phyloP scores from a whole-genome alignment of 768 basidiomycete genomes.

The Holtermanniella nyarrowii region DNA sequence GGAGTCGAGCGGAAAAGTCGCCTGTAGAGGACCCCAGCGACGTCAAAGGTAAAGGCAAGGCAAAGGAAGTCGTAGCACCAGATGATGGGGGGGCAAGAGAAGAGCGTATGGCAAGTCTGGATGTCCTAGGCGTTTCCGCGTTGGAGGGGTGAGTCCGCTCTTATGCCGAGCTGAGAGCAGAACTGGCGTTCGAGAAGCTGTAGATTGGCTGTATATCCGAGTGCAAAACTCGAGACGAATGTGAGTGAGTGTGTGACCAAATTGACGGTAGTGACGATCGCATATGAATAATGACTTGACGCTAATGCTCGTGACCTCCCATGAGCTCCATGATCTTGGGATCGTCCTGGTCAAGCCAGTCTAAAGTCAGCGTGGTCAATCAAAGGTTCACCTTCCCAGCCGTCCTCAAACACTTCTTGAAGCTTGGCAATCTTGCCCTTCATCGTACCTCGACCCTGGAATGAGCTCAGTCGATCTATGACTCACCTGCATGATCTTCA shows the following conservation, averaged over 20 bases:
- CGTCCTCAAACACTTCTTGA: neutral
- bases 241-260: conserved; percentile 13
- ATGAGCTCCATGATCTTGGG: neutral
- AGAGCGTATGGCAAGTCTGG: conserved; percentile 56
- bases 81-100: conserved; percentile 31
- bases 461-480: neutral
- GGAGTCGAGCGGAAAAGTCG: conserved; percentile 34
- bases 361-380: neutral
- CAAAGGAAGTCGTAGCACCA: neutral
- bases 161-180: conserved; percentile 43
- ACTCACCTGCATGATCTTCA: conserved; percentile 9
- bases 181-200: conserved; percentile 76
- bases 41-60: conserved; percentile 6
- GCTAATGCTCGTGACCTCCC: neutral
- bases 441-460: neutral
- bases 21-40: conserved; percentile 5
- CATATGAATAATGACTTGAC: neutral
- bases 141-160: conserved; percentile 63
- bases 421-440: neutral
- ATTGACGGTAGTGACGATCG: neutral
- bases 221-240: conserved; percentile 73
- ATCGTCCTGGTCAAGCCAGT: neutral
- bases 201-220: conserved; percentile 88
- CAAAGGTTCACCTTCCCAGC: neutral
- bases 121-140: conserved; percentile 83